Base-by-base conservation (phyloP, 2,329 filamentous ascomycete species). In the Lachnellula arida region DNA sequence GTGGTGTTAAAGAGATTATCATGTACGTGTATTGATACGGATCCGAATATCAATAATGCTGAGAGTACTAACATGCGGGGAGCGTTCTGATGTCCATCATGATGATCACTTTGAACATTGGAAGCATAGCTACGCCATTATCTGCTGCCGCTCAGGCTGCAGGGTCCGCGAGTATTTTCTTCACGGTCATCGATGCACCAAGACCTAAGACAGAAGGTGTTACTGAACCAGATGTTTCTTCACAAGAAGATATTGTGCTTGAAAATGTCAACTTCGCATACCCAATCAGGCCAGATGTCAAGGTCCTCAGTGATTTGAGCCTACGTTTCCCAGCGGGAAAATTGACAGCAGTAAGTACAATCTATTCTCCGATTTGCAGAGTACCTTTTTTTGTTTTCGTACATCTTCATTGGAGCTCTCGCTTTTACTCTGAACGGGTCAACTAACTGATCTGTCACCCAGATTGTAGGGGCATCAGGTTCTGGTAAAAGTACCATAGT, bases 51-150 rank as follows among this genome's bases (percentile, higher is more conserved):
- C 28, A 32, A 32, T 32, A 11, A 32, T 32, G 9, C 1, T 32
- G 23, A 12, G 15, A 22, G 22, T 50, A 37, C 49, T 46, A 55
- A 51, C 49, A 11, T n/a, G 15, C 32, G 7, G 25, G 25, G 12
- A 60, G 58, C 23, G 59, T 61, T 15, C 34, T 65, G 15, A 60
- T 59, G 55, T 62, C 57, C n/a, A 54, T 65, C 25, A 62, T 65
- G 61, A 53, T 51, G 23, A 63, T 65, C 19, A 52, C 57, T 14
- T 52, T 51, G 28, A 56, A 52, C n/a, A 66, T 84, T 2, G 78
- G 83, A 66, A 75, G 76, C 12, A 75, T 81, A 17, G 78, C 81
- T 11, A 49, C n/a, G 3, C 82, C 83, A 0, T 62, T 84, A 1
- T 74, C 85, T 15, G 80, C 81, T 7, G 74, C 71, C 22, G 59